A percentile compares a stretch with the other conserved stretches of the same genome.
Evolutionary conservation across 768 basidiomycete genomes (phyloP).

Genomic region (Phaeotremella fagi): DNA sequence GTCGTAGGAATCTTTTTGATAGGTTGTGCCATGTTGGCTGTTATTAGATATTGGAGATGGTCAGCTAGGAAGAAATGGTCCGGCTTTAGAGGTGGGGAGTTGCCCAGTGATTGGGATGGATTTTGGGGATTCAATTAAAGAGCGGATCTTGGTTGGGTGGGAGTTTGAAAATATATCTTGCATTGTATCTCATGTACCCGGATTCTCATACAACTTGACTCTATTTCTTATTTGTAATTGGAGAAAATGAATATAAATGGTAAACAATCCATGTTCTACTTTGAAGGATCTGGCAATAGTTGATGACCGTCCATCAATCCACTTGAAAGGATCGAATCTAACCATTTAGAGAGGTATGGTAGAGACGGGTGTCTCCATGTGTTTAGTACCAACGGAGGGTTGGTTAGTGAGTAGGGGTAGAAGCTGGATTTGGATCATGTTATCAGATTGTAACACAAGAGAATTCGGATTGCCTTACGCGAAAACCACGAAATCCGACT

Average conservation of each 20-base stretch:
- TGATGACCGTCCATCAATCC: background rate
- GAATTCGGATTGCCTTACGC: slow-evolving; percentile 1
- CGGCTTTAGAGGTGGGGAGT: slow-evolving; percentile 16
- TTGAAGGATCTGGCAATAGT: background rate
- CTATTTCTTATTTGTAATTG: too few species aligned
- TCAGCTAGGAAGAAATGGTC: slow-evolving; percentile 53
- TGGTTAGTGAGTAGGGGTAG: slow-evolving; percentile 8
- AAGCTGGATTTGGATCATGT: slow-evolving; percentile 1
- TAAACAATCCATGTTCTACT: background rate
- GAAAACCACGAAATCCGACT: slow-evolving; percentile 7
- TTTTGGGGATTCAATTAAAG: slow-evolving; percentile 44
- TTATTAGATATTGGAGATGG: slow-evolving; percentile 65
- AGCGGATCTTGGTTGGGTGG: slow-evolving; percentile 6
- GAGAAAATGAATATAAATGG: background rate
- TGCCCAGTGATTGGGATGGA: slow-evolving; percentile 29
- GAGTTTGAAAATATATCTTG: background rate
- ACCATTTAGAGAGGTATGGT: slow-evolving; percentile 1
- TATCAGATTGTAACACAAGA: background rate
- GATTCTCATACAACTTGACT: too few species aligned
- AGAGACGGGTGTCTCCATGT: slow-evolving; percentile 6
- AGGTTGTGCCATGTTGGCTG: slow-evolving; percentile 51
- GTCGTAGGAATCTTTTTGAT: slow-evolving; percentile 54
- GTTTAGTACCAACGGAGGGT: background rate
- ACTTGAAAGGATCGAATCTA: background rate
- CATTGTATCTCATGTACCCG: slow-evolving; percentile 1